A percentile compares a stretch with the other conserved stretches of the same genome.
Conservation (phyloP, 257 asterid genomes). For the Solanum piurae region DNA sequence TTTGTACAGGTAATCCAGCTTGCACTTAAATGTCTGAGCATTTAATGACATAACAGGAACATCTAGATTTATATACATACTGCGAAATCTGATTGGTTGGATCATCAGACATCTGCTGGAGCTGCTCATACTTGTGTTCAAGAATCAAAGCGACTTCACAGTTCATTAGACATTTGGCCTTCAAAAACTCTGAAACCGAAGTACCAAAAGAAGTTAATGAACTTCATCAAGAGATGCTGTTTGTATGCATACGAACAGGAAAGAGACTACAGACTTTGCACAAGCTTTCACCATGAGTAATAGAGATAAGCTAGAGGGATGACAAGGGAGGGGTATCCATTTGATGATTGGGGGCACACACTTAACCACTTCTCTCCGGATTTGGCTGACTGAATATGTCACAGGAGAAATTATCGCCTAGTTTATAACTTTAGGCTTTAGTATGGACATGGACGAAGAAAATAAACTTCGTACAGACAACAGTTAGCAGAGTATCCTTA, state of each 20-base stretch:
- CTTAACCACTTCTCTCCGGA: background rate
- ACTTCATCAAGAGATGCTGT: background rate
- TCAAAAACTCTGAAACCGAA: constrained; percentile 52
- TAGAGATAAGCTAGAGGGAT: background rate
- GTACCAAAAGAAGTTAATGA: background rate
- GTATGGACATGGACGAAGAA: background rate
- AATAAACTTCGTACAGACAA: background rate
- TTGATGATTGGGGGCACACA: background rate
- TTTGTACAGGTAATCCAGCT: background rate
- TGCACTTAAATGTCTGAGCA: background rate
- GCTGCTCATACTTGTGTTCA: constrained; percentile 86
- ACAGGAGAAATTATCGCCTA: background rate
- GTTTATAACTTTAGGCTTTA: background rate
- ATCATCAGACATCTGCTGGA: constrained; percentile 90
- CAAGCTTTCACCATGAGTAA: background rate
- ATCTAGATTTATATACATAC: constrained; percentile 29
- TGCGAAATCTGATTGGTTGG: constrained; percentile 87
- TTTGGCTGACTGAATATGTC: background rate
- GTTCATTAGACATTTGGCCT: constrained; percentile 92
- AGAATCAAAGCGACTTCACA: constrained; percentile 93
- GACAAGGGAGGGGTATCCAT: background rate
- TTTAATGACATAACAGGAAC: background rate
- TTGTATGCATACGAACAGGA: background rate
- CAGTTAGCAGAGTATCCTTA: background rate
- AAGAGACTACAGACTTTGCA: background rate